Percentiles rank a stretch among this genome's conserved stretches.
These are phyloP conservation scores for Coniochaeta sp. DNA, from an alignment of 2,329 filamentous ascomycete genomes.

Conservation along the genomic window DNA sequence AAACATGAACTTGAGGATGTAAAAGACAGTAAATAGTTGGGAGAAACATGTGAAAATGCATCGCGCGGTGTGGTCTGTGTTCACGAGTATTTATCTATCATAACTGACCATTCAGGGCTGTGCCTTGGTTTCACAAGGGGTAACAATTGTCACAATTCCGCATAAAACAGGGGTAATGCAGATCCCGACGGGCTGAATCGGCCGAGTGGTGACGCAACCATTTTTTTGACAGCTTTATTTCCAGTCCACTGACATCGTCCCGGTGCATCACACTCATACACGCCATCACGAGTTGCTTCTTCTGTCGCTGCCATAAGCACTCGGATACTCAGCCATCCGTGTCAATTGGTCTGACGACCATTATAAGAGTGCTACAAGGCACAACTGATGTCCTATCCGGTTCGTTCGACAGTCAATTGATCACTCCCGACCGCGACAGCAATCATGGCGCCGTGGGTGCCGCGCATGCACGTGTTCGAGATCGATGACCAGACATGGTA, in stretches of 20 bases:
- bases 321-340: background rate
- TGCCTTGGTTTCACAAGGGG: slow-evolving; percentile 2
- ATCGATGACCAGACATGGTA: slow-evolving; percentile 63
- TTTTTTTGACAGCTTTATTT: background rate
- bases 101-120: too few species aligned
- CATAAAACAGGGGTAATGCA: background rate
- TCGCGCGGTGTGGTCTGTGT: background rate
- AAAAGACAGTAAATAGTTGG: too few species aligned
- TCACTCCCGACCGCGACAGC: background rate
- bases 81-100: too few species aligned
- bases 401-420: too few species aligned
- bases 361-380: background rate
- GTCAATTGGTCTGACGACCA: background rate
- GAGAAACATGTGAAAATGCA: background rate
- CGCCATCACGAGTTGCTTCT: background rate
- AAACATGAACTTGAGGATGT: background rate
- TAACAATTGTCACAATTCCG: background rate
- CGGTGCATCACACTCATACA: too few species aligned
- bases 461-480: slow-evolving; percentile 59
- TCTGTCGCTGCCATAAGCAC: background rate
- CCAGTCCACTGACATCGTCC: too few species aligned
- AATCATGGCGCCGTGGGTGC: slow-evolving; percentile 42
- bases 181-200: background rate
- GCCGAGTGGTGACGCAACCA: slow-evolving; percentile 3
- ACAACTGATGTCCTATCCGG: background rate